Evolutionary conservation across 495 filamentous ascomycete genomes (phyloP).

Genomic region (Sphaerosporella brunnea): DNA sequence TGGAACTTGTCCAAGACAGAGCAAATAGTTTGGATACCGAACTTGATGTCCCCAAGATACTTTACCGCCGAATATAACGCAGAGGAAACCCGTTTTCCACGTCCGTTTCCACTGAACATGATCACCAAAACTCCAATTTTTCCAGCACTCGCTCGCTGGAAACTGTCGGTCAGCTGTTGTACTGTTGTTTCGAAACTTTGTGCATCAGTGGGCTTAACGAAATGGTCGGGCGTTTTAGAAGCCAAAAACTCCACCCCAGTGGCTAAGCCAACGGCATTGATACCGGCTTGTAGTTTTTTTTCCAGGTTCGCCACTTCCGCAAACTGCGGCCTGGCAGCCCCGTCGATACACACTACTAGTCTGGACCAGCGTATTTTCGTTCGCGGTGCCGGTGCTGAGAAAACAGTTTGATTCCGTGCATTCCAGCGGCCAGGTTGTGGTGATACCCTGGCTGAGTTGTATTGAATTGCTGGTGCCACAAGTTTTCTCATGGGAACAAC

Average conservation of each 20-base stretch:
- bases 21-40: conserved; percentile 19
- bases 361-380: no score
- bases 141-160: background rate
- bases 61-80: background rate
- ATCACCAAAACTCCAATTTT: background rate
- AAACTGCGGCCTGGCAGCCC: no score
- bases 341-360: background rate
- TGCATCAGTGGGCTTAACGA: no score
- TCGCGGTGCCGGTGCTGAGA: background rate
- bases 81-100: background rate
- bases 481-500: background rate
- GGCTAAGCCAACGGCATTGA: background rate
- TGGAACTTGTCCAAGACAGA: conserved; percentile 14
- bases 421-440: background rate
- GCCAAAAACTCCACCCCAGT: no score
- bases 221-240: no score
- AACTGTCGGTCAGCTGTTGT: no score
- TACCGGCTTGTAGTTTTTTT: background rate
- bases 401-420: background rate
- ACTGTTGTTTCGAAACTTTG: no score
- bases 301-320: background rate
- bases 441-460: background rate
- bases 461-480: background rate
- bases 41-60: background rate
- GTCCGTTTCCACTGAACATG: background rate